A percentile compares a stretch with the other conserved stretches of the same genome.
Conservation (phyloP, 2,329 filamentous ascomycete genomes). For the Nigrospora oryzae region DNA sequence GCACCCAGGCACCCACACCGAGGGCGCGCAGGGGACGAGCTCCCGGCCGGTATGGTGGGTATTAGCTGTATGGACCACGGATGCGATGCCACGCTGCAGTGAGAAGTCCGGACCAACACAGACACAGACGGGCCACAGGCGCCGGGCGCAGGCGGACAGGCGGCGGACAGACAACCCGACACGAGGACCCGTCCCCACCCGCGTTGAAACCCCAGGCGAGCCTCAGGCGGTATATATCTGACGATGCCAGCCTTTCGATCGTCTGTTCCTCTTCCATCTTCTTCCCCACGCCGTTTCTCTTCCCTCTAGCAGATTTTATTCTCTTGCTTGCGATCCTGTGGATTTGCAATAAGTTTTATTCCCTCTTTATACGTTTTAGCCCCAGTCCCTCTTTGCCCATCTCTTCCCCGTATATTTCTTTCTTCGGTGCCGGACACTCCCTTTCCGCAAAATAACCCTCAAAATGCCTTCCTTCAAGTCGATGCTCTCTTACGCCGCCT, state of each 20-base stretch:
- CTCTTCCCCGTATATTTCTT: slow-evolving; percentile 9
- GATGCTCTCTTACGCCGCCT: slow-evolving; percentile 22
- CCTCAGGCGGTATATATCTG: slow-evolving; percentile 3
- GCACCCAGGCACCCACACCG: too few species aligned
- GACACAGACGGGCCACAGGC: too few species aligned
- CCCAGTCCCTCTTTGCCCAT: too few species aligned
- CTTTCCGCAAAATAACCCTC: slow-evolving; percentile 9
- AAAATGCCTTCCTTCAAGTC: slow-evolving; percentile 27
- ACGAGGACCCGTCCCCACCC: not conserved
- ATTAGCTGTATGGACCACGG: too few species aligned
- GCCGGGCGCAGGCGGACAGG: too few species aligned
- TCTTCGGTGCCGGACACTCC: slow-evolving; percentile 22
- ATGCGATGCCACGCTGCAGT: too few species aligned
- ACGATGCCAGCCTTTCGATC: slow-evolving; percentile 1
- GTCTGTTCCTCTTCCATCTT: not conserved
- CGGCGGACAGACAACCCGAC: too few species aligned
- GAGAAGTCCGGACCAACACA: too few species aligned
- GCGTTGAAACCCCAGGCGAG: too few species aligned
- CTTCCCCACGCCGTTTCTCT: slow-evolving; percentile 11
- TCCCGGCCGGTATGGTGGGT: too few species aligned
- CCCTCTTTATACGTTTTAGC: not conserved
- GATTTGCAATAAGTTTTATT: slow-evolving; percentile 8
- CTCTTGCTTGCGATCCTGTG: slow-evolving; percentile 17
- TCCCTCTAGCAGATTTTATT: slow-evolving; percentile 10
- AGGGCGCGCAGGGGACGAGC: too few species aligned